Base-by-base conservation (phyloP, 2,329 filamentous ascomycete genomes). In the Botrytis fabae region DNA sequence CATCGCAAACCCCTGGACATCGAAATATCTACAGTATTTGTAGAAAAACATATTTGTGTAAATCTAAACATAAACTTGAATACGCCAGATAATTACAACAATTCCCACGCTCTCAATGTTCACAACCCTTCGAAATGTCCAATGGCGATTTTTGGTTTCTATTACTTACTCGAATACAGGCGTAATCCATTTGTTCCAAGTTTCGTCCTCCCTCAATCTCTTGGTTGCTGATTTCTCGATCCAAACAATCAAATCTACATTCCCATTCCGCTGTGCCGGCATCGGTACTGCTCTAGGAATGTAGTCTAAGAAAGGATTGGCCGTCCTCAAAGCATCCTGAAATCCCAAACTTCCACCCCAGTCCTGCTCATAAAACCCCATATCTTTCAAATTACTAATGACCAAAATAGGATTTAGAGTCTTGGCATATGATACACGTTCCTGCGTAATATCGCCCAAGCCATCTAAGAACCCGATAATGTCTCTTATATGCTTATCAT, bases 321-420 rank as follows among this genome's bases (percentile, higher is more conserved):
- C 69, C 60, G 51, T 20, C 44, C 69, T 70, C 18, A 51, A 6
- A 22, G 40, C 40, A 38, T 70, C 69, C n/a, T 9, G 44, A 32
- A 64, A 38, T 5, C 69, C 69, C 32, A 70, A 42, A 32, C 10
- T 35, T 9, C 69, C 44, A n/a, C 69, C 59, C 69, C 69, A 70
- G 69, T 70, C 44, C 28, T 63, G 57, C 59, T 42, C 32, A 54
- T 48, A 22, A 25, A 40, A 63, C n/a, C 9, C 59, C 44, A 64
- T 70, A 20, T 64, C 69, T 64, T 70, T 70, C 69, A 64, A 14
- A 25, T 64, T 70, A 22, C 69, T 70, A 35, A 70, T 62, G 22
- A 64, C 69, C 35, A 64, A 22, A 14, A 70, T 64, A 16, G 69
- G 59, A 40, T 70, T 51, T 5, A 70, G 44, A 8, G 44, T 70